Conservation (phyloP, 768 basidiomycete species). For the Trichaptum fuscoviolaceum region DNA sequence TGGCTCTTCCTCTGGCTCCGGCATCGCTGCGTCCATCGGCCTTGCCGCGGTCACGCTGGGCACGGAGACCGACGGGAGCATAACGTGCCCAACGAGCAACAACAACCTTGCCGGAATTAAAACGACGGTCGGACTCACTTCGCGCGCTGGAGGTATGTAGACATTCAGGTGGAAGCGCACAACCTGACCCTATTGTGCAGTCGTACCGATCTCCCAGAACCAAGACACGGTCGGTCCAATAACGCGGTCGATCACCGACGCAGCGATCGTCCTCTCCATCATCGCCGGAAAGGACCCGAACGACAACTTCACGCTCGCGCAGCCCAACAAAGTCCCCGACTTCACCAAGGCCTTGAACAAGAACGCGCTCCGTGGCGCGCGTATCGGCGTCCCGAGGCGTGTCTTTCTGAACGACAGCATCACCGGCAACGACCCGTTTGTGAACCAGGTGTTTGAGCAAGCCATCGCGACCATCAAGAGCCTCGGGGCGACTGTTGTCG, state of each 20-base stretch:
- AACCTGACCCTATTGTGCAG: conserved; percentile 21
- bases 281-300: conserved; percentile 52
- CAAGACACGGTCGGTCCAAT: conserved; percentile 60
- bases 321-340: conserved; percentile 21
- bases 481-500: conserved; percentile 34
- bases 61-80: conserved; percentile 51
- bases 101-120: conserved; percentile 59
- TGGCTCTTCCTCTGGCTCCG: conserved; percentile 59
- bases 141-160: conserved; percentile 47
- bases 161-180: background rate
- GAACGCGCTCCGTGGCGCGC: conserved; percentile 31
- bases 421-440: conserved; percentile 29
- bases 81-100: conserved; percentile 44
- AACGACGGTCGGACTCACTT: conserved; percentile 55
- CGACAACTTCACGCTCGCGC: conserved; percentile 49
- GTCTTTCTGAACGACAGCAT: conserved; percentile 25
- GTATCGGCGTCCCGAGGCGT: conserved; percentile 48
- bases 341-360: conserved; percentile 17
- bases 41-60: conserved; percentile 40
- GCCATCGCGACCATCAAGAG: conserved; percentile 31
- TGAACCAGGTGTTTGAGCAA: conserved; percentile 33
- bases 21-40: conserved; percentile 46
- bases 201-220: conserved; percentile 50
- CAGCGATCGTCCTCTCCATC: conserved; percentile 48
- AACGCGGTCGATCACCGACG: conserved; percentile 47